Evolutionary conservation across 345 rosid genomes (phyloP).

Genomic region (Garcia nutans): DNA sequence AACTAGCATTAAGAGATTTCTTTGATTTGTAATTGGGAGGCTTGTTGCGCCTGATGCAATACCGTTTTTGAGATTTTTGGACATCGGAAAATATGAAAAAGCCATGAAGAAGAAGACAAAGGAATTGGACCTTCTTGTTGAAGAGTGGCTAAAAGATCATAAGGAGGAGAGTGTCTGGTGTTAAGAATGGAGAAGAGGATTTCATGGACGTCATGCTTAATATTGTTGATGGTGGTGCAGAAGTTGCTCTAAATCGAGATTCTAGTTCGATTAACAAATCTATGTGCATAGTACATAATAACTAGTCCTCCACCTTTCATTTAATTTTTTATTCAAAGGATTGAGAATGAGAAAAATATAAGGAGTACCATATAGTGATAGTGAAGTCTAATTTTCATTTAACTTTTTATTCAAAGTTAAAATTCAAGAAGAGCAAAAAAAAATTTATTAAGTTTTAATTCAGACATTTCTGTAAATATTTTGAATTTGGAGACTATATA

Average conservation of each 20-base stretch:
- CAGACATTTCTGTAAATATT: too few relatives aligned
- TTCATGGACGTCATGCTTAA: slow-evolving; percentile 32
- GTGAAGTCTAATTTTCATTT: too few relatives aligned
- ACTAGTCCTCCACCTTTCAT: too few relatives aligned
- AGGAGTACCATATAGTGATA: too few relatives aligned
- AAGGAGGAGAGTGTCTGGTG: not conserved
- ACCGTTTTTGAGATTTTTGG: slow-evolving; percentile 13
- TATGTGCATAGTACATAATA: slow-evolving; percentile 19
- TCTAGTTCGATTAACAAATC: slow-evolving; percentile 32
- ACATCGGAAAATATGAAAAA: slow-evolving; percentile 3
- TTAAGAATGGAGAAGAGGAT: not conserved
- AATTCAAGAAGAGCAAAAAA: too few relatives aligned
- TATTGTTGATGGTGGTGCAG: slow-evolving; percentile 13
- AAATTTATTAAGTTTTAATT: too few relatives aligned
- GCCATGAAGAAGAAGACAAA: not conserved
- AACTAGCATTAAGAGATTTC: not conserved
- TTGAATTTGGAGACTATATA: too few relatives aligned
- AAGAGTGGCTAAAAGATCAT: slow-evolving; percentile 9
- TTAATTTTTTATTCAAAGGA: too few relatives aligned
- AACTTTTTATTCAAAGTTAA: too few relatives aligned
- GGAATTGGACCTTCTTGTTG: not conserved
- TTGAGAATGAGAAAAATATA: too few relatives aligned
- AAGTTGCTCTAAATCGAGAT: slow-evolving; percentile 13
- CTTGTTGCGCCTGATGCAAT: slow-evolving; percentile 8
- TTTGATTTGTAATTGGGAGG: not conserved